Conservation (phyloP, 192 early-diverging fungal species). For the Ramicandelaber brevisporus region DNA sequence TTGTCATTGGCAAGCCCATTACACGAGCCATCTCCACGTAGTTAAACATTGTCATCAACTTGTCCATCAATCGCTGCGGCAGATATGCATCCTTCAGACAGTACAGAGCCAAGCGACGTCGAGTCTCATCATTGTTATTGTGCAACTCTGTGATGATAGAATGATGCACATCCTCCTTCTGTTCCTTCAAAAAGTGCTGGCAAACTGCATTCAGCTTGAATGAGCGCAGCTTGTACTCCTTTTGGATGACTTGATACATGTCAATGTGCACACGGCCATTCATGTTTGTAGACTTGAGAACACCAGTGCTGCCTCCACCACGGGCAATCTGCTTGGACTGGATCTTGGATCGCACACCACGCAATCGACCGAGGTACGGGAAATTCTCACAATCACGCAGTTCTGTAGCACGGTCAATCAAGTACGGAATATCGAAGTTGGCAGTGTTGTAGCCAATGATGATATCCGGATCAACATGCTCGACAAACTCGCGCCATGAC, state of each 20-base stretch:
- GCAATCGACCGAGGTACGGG: constrained; percentile 61
- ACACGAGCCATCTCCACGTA: constrained; percentile 98
- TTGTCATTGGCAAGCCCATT: constrained; percentile 87
- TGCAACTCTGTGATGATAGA: constrained; percentile 95
- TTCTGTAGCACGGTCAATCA: constrained; percentile 65
- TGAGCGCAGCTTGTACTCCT: constrained; percentile 86
- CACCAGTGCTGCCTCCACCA: constrained; percentile 81
- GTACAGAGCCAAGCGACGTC: constrained; percentile 82
- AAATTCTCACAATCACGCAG: constrained; percentile 51
- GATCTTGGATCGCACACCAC: constrained; percentile 8
- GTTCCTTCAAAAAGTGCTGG: constrained; percentile 84
- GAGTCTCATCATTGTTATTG: constrained; percentile 82
- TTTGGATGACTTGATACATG: constrained; percentile 77
- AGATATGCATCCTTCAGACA: constrained; percentile 94
- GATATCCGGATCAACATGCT: constrained; percentile 70
- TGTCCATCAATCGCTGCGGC: constrained; percentile 82
- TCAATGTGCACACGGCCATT: constrained; percentile 87
- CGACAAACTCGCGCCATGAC: constrained; percentile 70
- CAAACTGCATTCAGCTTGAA: constrained; percentile 91
- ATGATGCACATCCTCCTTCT: constrained; percentile 98
- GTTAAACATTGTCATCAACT: constrained; percentile 91
- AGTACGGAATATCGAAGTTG: constrained; percentile 93
- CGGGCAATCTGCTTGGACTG: constrained; percentile 38
- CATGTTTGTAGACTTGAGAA: constrained; percentile 65
- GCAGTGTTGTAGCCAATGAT: constrained; percentile 90